Conservation (phyloP, 139 green algal species). For the Medakamo hakoo region DNA sequence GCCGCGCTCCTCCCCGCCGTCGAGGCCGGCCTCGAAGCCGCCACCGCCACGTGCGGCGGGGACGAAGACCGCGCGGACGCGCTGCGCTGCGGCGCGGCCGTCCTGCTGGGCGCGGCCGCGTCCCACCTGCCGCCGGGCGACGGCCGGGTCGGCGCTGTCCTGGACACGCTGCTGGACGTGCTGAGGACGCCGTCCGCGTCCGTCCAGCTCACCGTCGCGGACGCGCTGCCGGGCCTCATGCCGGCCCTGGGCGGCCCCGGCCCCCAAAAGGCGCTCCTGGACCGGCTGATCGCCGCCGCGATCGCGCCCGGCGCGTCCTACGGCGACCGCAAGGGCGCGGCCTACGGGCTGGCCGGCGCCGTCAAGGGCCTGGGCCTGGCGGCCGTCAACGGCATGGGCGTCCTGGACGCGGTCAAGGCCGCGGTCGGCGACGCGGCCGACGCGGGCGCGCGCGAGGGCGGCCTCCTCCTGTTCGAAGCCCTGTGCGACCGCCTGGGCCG, state of each 20-base stretch:
- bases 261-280: conserved; percentile 25
- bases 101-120: conserved; percentile 83
- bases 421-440: conserved; percentile 50
- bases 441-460: conserved; percentile 52
- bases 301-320: conserved; percentile 28
- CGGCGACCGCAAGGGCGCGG: conserved; percentile 63
- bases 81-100: conserved; percentile 73
- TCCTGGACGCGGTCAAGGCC: conserved; percentile 79
- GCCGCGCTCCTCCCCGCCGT: conserved; percentile 73
- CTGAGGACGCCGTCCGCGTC: conserved; percentile 74
- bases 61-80: conserved; percentile 44
- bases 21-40: conserved; percentile 23
- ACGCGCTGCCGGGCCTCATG: conserved; percentile 79
- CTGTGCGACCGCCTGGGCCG: conserved; percentile 76
- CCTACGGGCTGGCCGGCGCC: conserved; percentile 75
- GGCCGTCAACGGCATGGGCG: conserved; percentile 58
- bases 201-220: conserved; percentile 74
- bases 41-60: background rate
- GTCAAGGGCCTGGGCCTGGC: conserved; percentile 86
- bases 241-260: conserved; percentile 13
- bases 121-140: conserved; percentile 44
- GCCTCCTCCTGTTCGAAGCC: conserved; percentile 81
- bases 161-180: conserved; percentile 53
- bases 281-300: conserved; percentile 18
- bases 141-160: conserved; percentile 26